Conservation (phyloP, 495 filamentous ascomycete species). For the Penicillium mononematosum region DNA sequence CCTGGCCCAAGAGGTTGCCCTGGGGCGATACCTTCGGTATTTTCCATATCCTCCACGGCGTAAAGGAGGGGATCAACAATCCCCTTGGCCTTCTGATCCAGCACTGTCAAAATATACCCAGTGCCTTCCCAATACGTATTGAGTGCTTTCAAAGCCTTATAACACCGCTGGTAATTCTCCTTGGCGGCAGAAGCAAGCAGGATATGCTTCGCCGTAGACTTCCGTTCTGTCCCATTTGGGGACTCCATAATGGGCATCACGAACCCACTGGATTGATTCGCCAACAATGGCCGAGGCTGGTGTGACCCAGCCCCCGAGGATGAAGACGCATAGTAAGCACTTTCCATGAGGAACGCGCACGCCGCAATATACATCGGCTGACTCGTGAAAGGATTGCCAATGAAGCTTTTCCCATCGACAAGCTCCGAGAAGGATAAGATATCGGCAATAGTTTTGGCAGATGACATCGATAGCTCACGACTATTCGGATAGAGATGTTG, state of each 20-base stretch:
- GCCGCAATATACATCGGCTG: conserved; percentile 90
- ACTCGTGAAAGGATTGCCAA: conserved; percentile 82
- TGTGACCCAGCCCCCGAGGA: conserved; percentile 35
- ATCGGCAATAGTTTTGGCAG: conserved; percentile 84
- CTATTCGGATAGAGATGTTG: conserved; percentile 72
- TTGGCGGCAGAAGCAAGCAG: conserved; percentile 72
- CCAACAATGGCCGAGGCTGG: conserved; percentile 32
- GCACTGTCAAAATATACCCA: conserved; percentile 78
- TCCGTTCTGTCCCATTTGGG: conserved; percentile 37
- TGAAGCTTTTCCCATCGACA: conserved; percentile 74
- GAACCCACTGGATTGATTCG: conserved; percentile 43
- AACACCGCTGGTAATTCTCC: conserved; percentile 78
- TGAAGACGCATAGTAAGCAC: conserved; percentile 50
- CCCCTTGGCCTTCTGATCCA: conserved; percentile 85
- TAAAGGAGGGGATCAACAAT: conserved; percentile 79
- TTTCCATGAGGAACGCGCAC: conserved; percentile 82
- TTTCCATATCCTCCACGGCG: conserved; percentile 74
- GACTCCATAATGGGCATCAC: conserved; percentile 41
- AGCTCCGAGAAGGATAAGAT: conserved; percentile 77
- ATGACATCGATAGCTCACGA: conserved; percentile 79
- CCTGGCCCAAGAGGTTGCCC: conserved; percentile 43
- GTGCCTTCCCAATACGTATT: conserved; percentile 81
- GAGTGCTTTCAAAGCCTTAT: conserved; percentile 72
- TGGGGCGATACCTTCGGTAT: conserved; percentile 43
- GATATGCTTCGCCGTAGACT: conserved; percentile 63